phyloP scores from a whole-genome alignment of 2,329 filamentous ascomycete species.

The Thyridium curvatum region DNA sequence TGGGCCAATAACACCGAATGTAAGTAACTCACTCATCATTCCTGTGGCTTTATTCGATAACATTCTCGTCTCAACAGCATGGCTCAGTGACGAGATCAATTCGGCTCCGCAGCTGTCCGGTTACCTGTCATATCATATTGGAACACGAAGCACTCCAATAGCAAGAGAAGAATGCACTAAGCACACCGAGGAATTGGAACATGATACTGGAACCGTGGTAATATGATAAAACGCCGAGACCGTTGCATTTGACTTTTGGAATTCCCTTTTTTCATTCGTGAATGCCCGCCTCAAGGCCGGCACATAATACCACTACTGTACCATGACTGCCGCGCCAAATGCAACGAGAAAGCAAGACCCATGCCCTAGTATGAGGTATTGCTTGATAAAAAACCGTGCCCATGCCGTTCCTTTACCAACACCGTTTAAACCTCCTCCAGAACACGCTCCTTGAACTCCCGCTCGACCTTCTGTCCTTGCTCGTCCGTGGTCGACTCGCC shows the following conservation, averaged over 20 bases:
- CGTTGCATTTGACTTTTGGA: slow-evolving; percentile 9
- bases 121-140: no score
- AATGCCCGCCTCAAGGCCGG: slow-evolving; percentile 25
- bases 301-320: slow-evolving; percentile 29
- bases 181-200: no score
- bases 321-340: slow-evolving; percentile 36
- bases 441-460: slow-evolving; percentile 98
- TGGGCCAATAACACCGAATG: no score
- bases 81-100: no score
- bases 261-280: slow-evolving; percentile 23
- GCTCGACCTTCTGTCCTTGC: slow-evolving; percentile 96
- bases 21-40: no score
- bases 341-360: slow-evolving; percentile 41
- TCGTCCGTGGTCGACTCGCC: slow-evolving; percentile 96
- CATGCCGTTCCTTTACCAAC: slow-evolving; percentile 36
- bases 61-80: no score
- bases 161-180: no score
- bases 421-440: slow-evolving; percentile 82
- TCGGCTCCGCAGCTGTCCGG: no score
- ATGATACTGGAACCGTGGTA: no score
- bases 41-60: no score
- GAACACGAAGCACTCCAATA: no score
- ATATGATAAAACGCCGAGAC: no score
- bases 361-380: slow-evolving; percentile 27
- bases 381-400: slow-evolving; percentile 28